Base-by-base conservation (phyloP, 2,329 filamentous ascomycete genomes). In the Nigrospora sphaerica region DNA sequence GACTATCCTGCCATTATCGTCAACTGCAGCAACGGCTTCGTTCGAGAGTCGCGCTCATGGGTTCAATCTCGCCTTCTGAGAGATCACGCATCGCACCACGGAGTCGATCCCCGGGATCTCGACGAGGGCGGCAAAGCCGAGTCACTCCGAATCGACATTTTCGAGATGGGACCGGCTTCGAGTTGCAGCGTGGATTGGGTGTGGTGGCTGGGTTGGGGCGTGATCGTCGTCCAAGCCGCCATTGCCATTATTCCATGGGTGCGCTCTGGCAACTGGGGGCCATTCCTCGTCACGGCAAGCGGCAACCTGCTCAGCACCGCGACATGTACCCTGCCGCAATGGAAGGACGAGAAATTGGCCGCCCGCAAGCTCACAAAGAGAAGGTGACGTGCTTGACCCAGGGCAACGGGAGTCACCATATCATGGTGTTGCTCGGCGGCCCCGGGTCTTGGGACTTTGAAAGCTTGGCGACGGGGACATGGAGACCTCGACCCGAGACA, bases 351-450 rank as follows among this genome's bases (percentile, higher is more conserved):
- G n/a, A n/a, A n/a, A n/a, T n/a, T n/a, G n/a, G n/a, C n/a, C n/a
- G n/a, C n/a, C n/a, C n/a, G n/a, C n/a, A n/a, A n/a, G n/a, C n/a
- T n/a, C n/a, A n/a, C n/a, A n/a, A 32, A n/a, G 41, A 46, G 18
- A 52, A 53, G 44, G 44, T 46, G 9, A 44, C 35, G 10, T 54
- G 52, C 19, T 38, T 54, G 9, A 54, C 52, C 17, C 50, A 50
- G 17, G 48, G 46, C 10, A 52, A 52, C 18, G 50, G 47, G 13
- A 33, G 46, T 28, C 34, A 16, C 19, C 45, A 49, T 34, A 33
- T 47, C 38, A 45, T 52, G 41, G 45, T 52, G 18, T 37, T 52
- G 12, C 42, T 49, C 10, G 45, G 39, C 36, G 4, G 23, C 17
- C 14, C 14, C 2, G 45, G 39, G 1, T 40, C 39, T 11, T 52